Conservation (phyloP, 257 asterid species). For the Euphrasia confusa region DNA sequence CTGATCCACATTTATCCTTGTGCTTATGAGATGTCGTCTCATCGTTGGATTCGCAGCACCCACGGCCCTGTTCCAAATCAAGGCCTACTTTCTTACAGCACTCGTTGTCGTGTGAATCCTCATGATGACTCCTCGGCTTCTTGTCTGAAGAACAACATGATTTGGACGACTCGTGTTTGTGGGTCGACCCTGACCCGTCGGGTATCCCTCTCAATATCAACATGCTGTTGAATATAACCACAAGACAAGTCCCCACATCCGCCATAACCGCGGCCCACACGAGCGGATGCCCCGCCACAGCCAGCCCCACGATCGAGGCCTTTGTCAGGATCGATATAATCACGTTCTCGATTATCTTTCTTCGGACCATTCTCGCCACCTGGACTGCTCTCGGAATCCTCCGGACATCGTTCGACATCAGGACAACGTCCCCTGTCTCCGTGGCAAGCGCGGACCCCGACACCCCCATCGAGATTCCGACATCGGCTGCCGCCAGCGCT, state of each 20-base stretch:
- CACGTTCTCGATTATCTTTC: conserved; percentile 58
- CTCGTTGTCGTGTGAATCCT: background rate
- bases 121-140: conserved; percentile 13
- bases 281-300: conserved; percentile 71
- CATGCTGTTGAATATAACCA: conserved; percentile 76
- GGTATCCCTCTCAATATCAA: conserved; percentile 36
- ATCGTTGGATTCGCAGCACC: conserved; percentile 10
- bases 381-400: conserved; percentile 51
- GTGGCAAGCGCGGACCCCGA: conserved; percentile 73
- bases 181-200: background rate
- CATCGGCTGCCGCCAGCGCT: conserved; percentile 62
- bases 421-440: conserved; percentile 62
- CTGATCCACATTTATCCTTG: background rate
- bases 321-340: conserved; percentile 44
- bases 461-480: conserved; percentile 81
- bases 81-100: background rate
- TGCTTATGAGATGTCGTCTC: background rate
- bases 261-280: conserved; percentile 83
- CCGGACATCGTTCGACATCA: conserved; percentile 67
- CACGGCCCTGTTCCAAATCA: conserved; percentile 2
- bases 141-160: conserved; percentile 11
- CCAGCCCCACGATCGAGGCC: conserved; percentile 48
- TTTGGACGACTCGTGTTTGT: conserved; percentile 2
- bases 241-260: conserved; percentile 64
- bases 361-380: conserved; percentile 40